Evolutionary conservation across 306 rosid genomes (phyloP), one percentile per base, ranked within the genome.

Genomic region (Boehmeria nivea): DNA sequence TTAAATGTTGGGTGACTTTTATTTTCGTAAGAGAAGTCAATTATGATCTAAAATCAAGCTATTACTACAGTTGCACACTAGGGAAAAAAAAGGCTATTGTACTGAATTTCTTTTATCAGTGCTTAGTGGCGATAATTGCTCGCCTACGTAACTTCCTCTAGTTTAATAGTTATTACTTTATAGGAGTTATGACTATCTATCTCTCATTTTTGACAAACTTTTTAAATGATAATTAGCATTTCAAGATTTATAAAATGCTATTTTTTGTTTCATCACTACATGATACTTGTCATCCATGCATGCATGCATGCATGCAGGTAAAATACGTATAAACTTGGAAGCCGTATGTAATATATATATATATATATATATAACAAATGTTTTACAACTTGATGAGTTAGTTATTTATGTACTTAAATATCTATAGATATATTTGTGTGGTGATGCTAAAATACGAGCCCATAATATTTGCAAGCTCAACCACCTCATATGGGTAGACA

Each of bases 401-500:
- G 12, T 10, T 16, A 45, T 45, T 5, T 1, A 45, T 45, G 18
- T 43, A 43, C 16, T n/a, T 46, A 7, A 10, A 17, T 33, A 16
- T 34, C 3, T 54, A 33, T 33, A 33, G 23, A 8, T 31, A 19
- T 53, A 8, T 27, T 9, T n/a, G 21, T 17, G 67, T 60, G 76
- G 68, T 52, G 66, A 14, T 8, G 12, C 4, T 16, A 49, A 58
- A 44, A 59, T 15, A 46, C 37, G 63, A 57, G 47, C 43, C 76
- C 72, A 60, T 66, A 33, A 39, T 46, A 42, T 67, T 12, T 78
- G 82, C 19, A 57, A 61, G 79, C 79, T 56, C 67, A 72, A 64
- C 73, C 14, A 44, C 79, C 61, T 33, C 56, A 55, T 48, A 17
- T 57, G 10, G 26, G 28, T 43, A 61, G 94, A 81, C 83, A 75